These are phyloP conservation scores for Linum trigynum DNA, from an alignment of 345 rosid species.

Conservation along the genomic window DNA sequence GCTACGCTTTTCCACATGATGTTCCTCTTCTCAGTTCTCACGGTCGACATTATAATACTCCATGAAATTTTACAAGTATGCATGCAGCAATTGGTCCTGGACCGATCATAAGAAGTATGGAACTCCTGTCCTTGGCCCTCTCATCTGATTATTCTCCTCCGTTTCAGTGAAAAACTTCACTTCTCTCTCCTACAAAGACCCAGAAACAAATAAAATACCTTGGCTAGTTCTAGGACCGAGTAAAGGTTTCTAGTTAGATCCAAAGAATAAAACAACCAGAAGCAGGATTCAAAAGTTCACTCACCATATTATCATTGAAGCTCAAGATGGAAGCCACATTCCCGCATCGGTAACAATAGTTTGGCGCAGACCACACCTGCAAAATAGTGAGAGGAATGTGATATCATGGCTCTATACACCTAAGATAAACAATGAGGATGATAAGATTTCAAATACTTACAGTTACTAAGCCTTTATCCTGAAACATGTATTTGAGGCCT, in stretches of 20 bases:
- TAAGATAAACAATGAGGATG: neutral
- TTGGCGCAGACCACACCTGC: slow-evolving; percentile 99
- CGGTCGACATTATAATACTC: neutral
- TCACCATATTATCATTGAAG: slow-evolving; percentile 94
- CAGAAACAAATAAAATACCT: neutral
- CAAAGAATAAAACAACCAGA: too few relatives aligned
- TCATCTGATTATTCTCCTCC: slow-evolving; percentile 98
- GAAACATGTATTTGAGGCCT: slow-evolving; percentile 99
- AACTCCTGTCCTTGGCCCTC: slow-evolving; percentile 98
- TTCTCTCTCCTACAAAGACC: slow-evolving; percentile 68
- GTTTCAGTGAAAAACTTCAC: slow-evolving; percentile 97
- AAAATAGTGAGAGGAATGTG: slow-evolving; percentile 18
- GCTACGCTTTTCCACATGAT: neutral
- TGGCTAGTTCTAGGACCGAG: neutral
- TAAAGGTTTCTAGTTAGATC: neutral
- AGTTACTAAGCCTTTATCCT: slow-evolving; percentile 98
- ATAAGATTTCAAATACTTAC: slow-evolving; percentile 32
- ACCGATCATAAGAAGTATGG: slow-evolving; percentile 73
- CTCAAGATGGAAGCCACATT: slow-evolving; percentile 98
- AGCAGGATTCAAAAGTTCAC: slow-evolving; percentile 10
- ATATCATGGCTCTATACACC: slow-evolving; percentile 17
- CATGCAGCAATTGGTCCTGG: neutral
- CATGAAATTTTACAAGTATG: neutral
- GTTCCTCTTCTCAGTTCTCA: neutral
- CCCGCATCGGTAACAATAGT: slow-evolving; percentile 98